Base-by-base conservation (phyloP, 306 rosid genomes). In the Trifolium dubium region DNA sequence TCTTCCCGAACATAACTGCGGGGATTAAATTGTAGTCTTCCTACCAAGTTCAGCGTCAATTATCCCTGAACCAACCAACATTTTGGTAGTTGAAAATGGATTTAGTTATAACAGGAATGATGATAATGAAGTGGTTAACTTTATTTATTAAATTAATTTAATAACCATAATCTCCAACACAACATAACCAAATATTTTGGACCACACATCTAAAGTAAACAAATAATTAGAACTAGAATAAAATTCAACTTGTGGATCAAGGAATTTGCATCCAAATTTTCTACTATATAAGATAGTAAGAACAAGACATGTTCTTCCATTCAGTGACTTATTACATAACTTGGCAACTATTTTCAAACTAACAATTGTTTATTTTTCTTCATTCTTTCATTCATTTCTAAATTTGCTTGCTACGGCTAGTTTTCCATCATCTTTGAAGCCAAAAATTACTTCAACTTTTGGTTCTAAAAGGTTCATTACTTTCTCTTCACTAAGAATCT, bases 381-480 rank as follows among this genome's bases (percentile, higher is more conserved):
- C 37, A 55, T 55, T 67, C 70, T 12, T 65, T 77, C 53, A 8
- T 58, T 78, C 60, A 17, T 78, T 49, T 34, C 62, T 53, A 44
- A 44, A 44, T 44, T 51, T 66, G 76, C 47, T 56, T 64, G 32
- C 58, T 67, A 73, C 71, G 8, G 72, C 61, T 65, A 47, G 10
- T 62, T 69, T 64, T 17, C 18, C 39, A 35, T 70, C 71, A 15
- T 61, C 63, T 41, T 12, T 41, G 59, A 68, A 51, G 44, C 18
- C 54, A 43, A 39, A 30, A 44, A 67, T 23, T 10, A 37, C 69
- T 64, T 64, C 69, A 40, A 4, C 70, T 65, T 69, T 41, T 70
- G 30, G 12, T 62, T 67, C 62, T 32, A 59, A 67, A 72, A 67
- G 77, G 62, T 75, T 50, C 64, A 72, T 47, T 64, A 39, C 43